These are phyloP conservation scores for Schoenoplectus triqueter DNA, from an alignment of 202 grass and related monocot species.

Conservation along the genomic window DNA sequence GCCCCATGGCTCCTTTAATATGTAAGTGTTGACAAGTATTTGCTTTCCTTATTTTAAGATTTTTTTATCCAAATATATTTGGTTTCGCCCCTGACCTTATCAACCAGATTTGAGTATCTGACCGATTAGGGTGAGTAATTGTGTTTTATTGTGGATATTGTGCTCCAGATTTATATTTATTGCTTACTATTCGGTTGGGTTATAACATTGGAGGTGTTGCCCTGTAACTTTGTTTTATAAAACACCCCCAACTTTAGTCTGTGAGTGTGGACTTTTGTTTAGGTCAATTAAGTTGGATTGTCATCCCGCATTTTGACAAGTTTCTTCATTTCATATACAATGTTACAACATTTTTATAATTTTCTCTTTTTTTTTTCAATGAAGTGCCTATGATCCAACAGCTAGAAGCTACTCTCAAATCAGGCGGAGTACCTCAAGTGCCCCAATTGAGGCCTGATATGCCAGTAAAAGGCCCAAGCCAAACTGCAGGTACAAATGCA, in stretches of 20 bases:
- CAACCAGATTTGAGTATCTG: not conserved
- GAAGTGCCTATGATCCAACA: slow-evolving; percentile 74
- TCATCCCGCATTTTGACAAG: too few relatives aligned
- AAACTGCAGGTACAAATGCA: not conserved
- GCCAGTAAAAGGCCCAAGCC: not conserved
- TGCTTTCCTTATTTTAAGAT: not conserved
- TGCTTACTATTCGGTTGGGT: not conserved
- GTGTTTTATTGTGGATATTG: not conserved
- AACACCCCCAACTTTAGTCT: too few relatives aligned
- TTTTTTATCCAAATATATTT: not conserved
- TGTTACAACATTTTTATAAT: not conserved
- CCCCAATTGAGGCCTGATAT: slow-evolving; percentile 53
- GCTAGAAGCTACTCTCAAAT: slow-evolving; percentile 59
- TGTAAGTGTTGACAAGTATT: slow-evolving; percentile 2
- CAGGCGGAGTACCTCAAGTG: slow-evolving; percentile 48
- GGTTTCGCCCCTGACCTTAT: not conserved
- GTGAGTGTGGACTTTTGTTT: too few relatives aligned
- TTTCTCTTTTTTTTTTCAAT: not conserved
- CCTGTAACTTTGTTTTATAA: too few relatives aligned
- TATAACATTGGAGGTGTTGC: not conserved
- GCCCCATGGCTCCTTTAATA: slow-evolving; percentile 70
- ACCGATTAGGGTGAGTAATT: not conserved
- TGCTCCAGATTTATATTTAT: not conserved
- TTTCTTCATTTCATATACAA: too few relatives aligned
- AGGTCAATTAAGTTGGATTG: too few relatives aligned